Percentiles rank a stretch among this genome's conserved stretches.
These are phyloP conservation scores for Phragmites australis DNA, from an alignment of 176 grass and related monocot species.

Conservation along the genomic window DNA sequence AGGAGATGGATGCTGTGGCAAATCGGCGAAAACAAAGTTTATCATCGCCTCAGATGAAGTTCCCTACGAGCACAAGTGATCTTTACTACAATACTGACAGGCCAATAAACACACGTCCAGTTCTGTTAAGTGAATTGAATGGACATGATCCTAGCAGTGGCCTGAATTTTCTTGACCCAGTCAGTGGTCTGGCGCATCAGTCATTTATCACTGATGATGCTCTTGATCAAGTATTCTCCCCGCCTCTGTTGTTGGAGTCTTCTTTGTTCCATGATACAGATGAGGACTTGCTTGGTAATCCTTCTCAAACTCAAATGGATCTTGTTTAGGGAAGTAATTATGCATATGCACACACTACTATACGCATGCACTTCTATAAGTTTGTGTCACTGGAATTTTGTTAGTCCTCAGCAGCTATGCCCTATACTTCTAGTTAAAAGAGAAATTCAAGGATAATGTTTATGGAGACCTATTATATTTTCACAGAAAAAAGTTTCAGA, in stretches of 20 bases:
- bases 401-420: not conserved
- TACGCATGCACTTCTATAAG: not conserved
- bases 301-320: not conserved
- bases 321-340: constrained; percentile 9
- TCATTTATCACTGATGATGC: constrained; percentile 72
- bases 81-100: constrained; percentile 30
- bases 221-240: constrained; percentile 96
- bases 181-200: constrained; percentile 39
- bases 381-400: constrained; percentile 17
- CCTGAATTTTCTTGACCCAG: constrained; percentile 27
- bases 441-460: constrained; percentile 8
- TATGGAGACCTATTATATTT: constrained; percentile 9
- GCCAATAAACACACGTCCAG: constrained; percentile 32
- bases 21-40: constrained; percentile 65
- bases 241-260: constrained; percentile 75
- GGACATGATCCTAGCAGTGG: constrained; percentile 30
- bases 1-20: constrained; percentile 51
- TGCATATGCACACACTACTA: constrained; percentile 2
- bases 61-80: constrained; percentile 42
- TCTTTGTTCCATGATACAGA: constrained; percentile 79
- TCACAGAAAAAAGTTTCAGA: constrained; percentile 16
- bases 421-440: constrained; percentile 4
- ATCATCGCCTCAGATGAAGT: constrained; percentile 40
- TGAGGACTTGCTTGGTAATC: constrained; percentile 92
- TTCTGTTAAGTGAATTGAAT: constrained; percentile 51